Conservation (phyloP, 371 early-diverging fungal genomes). For the Syncephalis fuscata region DNA sequence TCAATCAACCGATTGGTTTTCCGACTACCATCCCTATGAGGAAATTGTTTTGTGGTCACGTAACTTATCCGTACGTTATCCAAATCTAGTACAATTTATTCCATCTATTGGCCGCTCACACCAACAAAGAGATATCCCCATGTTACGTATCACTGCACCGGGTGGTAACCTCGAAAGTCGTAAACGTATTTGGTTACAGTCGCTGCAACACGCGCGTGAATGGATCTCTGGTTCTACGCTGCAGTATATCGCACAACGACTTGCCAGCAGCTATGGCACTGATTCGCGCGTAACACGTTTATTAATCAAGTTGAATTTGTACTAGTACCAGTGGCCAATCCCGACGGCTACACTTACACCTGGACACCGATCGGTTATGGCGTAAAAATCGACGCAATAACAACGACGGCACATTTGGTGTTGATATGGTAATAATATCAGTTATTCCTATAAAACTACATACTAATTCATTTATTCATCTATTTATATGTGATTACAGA, state of each 20-base stretch:
- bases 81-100: slow-evolving; percentile 13
- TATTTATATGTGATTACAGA: background rate
- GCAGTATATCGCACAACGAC: slow-evolving; percentile 24
- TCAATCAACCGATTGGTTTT: slow-evolving; percentile 16
- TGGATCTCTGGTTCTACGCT: slow-evolving; percentile 30
- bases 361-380: slow-evolving; percentile 31
- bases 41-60: slow-evolving; percentile 21
- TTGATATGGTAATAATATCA: slow-evolving; percentile 16
- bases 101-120: slow-evolving; percentile 32
- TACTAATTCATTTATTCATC: too few species aligned
- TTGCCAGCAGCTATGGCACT: slow-evolving; percentile 18
- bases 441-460: too few species aligned
- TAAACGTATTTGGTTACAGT: slow-evolving; percentile 31
- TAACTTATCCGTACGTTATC: slow-evolving; percentile 17
- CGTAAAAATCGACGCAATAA: slow-evolving; percentile 30
- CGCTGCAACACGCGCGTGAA: slow-evolving; percentile 35
- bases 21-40: slow-evolving; percentile 23
- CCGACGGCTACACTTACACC: slow-evolving; percentile 38
- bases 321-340: slow-evolving; percentile 32
- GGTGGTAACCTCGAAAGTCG: slow-evolving; percentile 10
- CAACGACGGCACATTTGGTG: slow-evolving; percentile 13
- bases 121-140: slow-evolving; percentile 29
- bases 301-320: slow-evolving; percentile 23
- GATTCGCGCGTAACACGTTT: slow-evolving; percentile 14
- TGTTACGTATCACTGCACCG: slow-evolving; percentile 18